Percentiles rank a stretch among this genome's conserved stretches.
Evolutionary conservation across 1,284 basidiomycete species (phyloP).

Genomic region (Bjerkandera adusta): DNA sequence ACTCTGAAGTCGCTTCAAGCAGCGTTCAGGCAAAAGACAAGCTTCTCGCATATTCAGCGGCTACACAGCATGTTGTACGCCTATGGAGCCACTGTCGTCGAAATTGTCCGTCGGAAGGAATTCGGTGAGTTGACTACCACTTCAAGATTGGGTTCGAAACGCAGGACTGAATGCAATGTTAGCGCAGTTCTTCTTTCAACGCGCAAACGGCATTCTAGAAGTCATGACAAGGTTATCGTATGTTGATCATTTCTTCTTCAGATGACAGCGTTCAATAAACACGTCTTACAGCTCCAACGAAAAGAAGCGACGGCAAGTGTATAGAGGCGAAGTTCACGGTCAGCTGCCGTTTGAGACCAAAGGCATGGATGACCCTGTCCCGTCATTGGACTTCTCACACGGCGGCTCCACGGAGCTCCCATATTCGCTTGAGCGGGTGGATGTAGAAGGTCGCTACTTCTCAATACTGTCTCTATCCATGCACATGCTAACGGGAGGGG

Average conservation of each 20-base stretch:
- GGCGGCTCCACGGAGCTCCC: conserved; percentile 42
- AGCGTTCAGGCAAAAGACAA: conserved; percentile 72
- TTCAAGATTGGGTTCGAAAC: neutral
- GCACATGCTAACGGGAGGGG: neutral
- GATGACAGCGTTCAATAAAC: neutral
- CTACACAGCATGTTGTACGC: conserved; percentile 90
- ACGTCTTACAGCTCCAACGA: conserved; percentile 55
- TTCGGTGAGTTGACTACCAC: conserved; percentile 55
- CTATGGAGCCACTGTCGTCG: conserved; percentile 90
- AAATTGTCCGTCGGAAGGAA: conserved; percentile 87
- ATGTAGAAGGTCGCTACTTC: conserved; percentile 62
- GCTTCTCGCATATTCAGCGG: conserved; percentile 87
- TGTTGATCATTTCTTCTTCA: conserved; percentile 26
- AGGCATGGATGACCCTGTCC: conserved; percentile 76
- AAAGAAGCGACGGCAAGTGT: conserved; percentile 72
- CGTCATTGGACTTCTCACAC: conserved; percentile 75
- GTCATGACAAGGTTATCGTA: conserved; percentile 83
- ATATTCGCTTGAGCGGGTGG: conserved; percentile 67
- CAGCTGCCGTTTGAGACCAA: conserved; percentile 78
- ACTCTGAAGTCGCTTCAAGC: conserved; percentile 63
- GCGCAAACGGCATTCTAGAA: conserved; percentile 75
- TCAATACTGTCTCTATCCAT: neutral
- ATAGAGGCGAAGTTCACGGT: conserved; percentile 75
- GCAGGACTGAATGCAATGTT: conserved; percentile 7
- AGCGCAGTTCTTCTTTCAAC: conserved; percentile 78